Percentiles rank a stretch among this genome's conserved stretches.
Evolutionary conservation across 805 yeast genomes (phyloP).

Genomic region (Priceomyces melissophilus): DNA sequence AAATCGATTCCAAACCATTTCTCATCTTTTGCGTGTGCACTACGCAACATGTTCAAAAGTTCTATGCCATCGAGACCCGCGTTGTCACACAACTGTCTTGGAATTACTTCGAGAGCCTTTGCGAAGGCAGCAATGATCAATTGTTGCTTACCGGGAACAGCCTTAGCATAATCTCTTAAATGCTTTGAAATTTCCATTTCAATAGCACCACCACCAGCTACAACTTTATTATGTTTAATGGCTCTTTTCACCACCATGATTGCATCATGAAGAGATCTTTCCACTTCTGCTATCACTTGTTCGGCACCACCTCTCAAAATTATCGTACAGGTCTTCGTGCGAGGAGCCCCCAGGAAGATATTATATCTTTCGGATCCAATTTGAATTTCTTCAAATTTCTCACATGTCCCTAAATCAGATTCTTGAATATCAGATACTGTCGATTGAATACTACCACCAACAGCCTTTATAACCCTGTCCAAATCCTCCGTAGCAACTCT

Average conservation of each 20-base stretch:
- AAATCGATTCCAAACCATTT: slow-evolving; percentile 92
- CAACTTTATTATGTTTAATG: slow-evolving; percentile 77
- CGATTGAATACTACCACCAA: slow-evolving; percentile 84
- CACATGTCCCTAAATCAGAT: slow-evolving; percentile 82
- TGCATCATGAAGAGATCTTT: slow-evolving; percentile 96
- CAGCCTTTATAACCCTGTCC: slow-evolving; percentile 89
- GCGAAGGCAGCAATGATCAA: slow-evolving; percentile 90
- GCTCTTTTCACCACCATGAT: slow-evolving; percentile 98
- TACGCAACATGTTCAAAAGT: slow-evolving; percentile 81
- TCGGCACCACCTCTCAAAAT: slow-evolving; percentile 97
- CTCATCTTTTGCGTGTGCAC: slow-evolving; percentile 93
- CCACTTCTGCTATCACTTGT: slow-evolving; percentile 97
- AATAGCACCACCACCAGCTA: slow-evolving; percentile 99
- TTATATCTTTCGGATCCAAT: slow-evolving; percentile 95
- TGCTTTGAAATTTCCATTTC: slow-evolving; percentile 95
- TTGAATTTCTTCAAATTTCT: slow-evolving; percentile 84
- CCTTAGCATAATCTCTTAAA: slow-evolving; percentile 79
- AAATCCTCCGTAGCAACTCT: slow-evolving; percentile 85
- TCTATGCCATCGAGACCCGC: slow-evolving; percentile 99
- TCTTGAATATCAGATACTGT: slow-evolving; percentile 67
- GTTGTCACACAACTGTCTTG: slow-evolving; percentile 95
- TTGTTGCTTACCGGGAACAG: slow-evolving; percentile 95
- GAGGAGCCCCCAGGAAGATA: slow-evolving; percentile 87
- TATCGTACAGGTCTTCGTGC: slow-evolving; percentile 90
- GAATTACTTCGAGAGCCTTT: slow-evolving; percentile 90